Evolutionary conservation across 495 filamentous ascomycete species (phyloP).

Genomic region (Xylaria telfairii): DNA sequence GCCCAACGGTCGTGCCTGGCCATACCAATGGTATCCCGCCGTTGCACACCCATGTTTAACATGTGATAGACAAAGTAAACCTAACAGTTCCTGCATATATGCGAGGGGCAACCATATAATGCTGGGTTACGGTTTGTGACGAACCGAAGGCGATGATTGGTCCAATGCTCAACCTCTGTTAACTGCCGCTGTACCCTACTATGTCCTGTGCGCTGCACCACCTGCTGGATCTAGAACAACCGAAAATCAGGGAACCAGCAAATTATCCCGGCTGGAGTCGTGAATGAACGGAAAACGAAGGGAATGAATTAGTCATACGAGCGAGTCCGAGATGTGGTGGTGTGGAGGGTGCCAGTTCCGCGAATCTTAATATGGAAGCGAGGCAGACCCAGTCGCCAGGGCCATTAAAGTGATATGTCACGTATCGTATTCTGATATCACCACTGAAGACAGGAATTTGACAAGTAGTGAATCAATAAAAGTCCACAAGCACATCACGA

Average conservation of each 20-base stretch:
- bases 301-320: conserved; percentile 20
- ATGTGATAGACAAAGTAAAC: conserved; percentile 35
- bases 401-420: conserved; percentile 20
- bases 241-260: conserved; percentile 5
- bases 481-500: not conserved
- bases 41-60: conserved; percentile 31
- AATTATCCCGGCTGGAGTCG: conserved; percentile 16
- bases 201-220: not conserved
- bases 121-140: conserved; percentile 7
- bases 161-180: not conserved
- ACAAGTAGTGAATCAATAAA: conserved; percentile 20
- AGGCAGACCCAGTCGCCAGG: conserved; percentile 3
- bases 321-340: conserved; percentile 10
- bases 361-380: conserved; percentile 3
- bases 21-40: conserved; percentile 31
- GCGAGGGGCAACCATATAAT: not conserved
- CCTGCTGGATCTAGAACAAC: conserved; percentile 5
- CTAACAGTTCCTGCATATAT: conserved; percentile 29
- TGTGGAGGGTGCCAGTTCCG: conserved; percentile 1
- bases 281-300: conserved; percentile 24
- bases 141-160: conserved; percentile 16
- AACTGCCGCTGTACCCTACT: not conserved
- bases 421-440: conserved; percentile 13
- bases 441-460: conserved; percentile 15
- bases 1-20: conserved; percentile 1